These are phyloP conservation scores for Tuber melanosporum DNA, from an alignment of 495 filamentous ascomycete species.

Conservation along the genomic window DNA sequence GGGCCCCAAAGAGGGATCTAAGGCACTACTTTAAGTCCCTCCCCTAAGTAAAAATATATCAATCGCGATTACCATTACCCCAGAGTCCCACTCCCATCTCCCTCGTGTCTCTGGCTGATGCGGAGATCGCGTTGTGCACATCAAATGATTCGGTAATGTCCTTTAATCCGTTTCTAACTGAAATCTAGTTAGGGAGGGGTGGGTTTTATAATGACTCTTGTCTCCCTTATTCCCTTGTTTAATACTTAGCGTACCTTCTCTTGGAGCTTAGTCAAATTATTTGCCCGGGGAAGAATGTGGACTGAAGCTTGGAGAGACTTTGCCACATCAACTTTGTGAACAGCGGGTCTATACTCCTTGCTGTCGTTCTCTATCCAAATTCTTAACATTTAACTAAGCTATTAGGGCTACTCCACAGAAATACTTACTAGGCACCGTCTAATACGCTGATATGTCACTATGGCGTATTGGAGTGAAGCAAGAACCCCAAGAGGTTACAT, in stretches of 20 bases:
- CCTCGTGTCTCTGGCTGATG: not conserved
- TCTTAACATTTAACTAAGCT: not conserved
- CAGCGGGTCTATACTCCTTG: not conserved
- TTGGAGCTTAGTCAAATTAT: not conserved
- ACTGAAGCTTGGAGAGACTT: not conserved
- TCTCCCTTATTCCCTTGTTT: not conserved
- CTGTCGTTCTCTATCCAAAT: not conserved
- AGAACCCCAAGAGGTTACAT: not conserved
- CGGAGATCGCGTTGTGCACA: not conserved
- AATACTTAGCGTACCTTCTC: not conserved
- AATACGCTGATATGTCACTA: not conserved
- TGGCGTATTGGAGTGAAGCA: not conserved
- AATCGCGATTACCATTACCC: not conserved
- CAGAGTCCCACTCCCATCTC: not conserved
- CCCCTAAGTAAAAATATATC: too few species aligned
- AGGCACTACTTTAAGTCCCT: too few species aligned
- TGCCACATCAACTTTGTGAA: not conserved
- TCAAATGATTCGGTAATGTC: not conserved
- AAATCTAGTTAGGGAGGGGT: not conserved
- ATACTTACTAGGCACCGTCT: not conserved
- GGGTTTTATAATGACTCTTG: not conserved
- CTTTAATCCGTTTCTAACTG: not conserved
- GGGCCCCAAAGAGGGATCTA: too few species aligned
- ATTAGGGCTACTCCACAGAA: not conserved
- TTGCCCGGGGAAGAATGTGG: not conserved